A percentile compares a stretch with the other conserved stretches of the same genome.
Evolutionary conservation across 768 basidiomycete genomes (phyloP).

Genomic region (Russula sp.): DNA sequence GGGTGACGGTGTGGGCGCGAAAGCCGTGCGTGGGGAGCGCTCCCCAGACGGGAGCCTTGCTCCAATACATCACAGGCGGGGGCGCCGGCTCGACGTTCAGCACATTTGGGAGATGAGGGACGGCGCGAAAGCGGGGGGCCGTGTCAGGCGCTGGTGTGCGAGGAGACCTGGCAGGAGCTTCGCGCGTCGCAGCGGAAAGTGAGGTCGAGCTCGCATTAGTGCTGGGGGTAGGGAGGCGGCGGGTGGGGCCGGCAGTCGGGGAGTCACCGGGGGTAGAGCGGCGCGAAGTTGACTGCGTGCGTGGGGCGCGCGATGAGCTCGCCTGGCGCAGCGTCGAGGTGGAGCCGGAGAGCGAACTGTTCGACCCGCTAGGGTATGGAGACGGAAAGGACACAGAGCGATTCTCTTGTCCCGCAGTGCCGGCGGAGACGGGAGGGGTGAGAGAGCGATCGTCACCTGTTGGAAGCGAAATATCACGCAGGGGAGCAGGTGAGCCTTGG

Average conservation of each 20-base stretch:
- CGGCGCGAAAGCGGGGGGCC: slow-evolving; percentile 38
- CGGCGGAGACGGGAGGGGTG: slow-evolving; percentile 16
- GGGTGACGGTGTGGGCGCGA: slow-evolving; percentile 78
- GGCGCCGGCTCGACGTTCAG: slow-evolving; percentile 55
- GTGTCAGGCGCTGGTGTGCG: slow-evolving; percentile 10
- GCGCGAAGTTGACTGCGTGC: slow-evolving; percentile 1
- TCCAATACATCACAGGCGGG: slow-evolving; percentile 82
- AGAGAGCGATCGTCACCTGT: slow-evolving; percentile 12
- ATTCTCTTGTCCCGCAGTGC: background rate
- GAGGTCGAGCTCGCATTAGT: slow-evolving; percentile 21
- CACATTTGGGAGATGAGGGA: slow-evolving; percentile 56
- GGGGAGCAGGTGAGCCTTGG: background rate
- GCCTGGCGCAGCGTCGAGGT: slow-evolving; percentile 10
- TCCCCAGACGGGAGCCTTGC: slow-evolving; percentile 74
- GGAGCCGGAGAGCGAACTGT: slow-evolving; percentile 8
- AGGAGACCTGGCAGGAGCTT: slow-evolving; percentile 11
- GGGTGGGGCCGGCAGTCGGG: slow-evolving; percentile 5
- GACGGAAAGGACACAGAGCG: slow-evolving; percentile 2
- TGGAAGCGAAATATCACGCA: slow-evolving; percentile 4
- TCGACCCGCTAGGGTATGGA: slow-evolving; percentile 13
- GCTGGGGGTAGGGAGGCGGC: slow-evolving; percentile 16
- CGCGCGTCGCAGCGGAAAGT: slow-evolving; percentile 27
- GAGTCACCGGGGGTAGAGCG: slow-evolving; percentile 16
- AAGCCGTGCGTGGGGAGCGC: slow-evolving; percentile 57
- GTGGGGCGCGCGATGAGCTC: slow-evolving; percentile 11